Percentiles rank a stretch among this genome's conserved stretches.
Conservation (phyloP, 345 rosid species). For the Erucastrum elatum region DNA sequence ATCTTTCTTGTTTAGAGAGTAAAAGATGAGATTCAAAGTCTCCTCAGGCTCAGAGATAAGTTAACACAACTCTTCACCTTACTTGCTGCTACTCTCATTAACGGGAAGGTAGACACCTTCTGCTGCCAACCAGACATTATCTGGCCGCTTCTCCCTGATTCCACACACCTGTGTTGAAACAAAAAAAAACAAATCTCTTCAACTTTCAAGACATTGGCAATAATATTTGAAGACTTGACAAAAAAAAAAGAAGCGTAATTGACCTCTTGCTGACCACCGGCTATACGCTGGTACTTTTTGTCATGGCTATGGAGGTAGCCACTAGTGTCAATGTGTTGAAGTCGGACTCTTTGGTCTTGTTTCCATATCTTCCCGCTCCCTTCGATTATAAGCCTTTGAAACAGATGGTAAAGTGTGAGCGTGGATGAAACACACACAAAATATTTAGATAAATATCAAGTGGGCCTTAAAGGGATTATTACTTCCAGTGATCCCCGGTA, state of each 20-base stretch:
- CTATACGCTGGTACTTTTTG: conserved; percentile 94
- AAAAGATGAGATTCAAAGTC: conserved; percentile 19
- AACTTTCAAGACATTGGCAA: background rate
- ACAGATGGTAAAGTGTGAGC: conserved; percentile 15
- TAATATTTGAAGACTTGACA: background rate
- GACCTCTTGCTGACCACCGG: conserved; percentile 99
- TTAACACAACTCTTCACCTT: conserved; percentile 17
- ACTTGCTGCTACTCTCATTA: conserved; percentile 50
- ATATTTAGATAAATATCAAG: conserved; percentile 6
- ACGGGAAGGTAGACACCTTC: conserved; percentile 95
- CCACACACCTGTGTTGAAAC: conserved; percentile 65
- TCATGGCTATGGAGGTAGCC: conserved; percentile 96
- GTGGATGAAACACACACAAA: conserved; percentile 9
- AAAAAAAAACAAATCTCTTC: background rate
- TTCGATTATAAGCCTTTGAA: conserved; percentile 73
- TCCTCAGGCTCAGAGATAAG: background rate
- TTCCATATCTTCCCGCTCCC: conserved; percentile 94
- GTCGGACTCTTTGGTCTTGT: conserved; percentile 88
- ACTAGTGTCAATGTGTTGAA: conserved; percentile 92
- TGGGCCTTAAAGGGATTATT: conserved; percentile 23
- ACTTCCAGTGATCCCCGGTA: conserved; percentile 98
- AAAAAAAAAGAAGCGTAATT: conserved; percentile 2
- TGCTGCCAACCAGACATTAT: conserved; percentile 93
- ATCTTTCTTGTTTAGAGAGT: conserved; percentile 13
- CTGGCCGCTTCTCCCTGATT: conserved; percentile 75